Conservation (phyloP, 192 early-diverging fungal species). For the Umbelopsis vinacea region DNA sequence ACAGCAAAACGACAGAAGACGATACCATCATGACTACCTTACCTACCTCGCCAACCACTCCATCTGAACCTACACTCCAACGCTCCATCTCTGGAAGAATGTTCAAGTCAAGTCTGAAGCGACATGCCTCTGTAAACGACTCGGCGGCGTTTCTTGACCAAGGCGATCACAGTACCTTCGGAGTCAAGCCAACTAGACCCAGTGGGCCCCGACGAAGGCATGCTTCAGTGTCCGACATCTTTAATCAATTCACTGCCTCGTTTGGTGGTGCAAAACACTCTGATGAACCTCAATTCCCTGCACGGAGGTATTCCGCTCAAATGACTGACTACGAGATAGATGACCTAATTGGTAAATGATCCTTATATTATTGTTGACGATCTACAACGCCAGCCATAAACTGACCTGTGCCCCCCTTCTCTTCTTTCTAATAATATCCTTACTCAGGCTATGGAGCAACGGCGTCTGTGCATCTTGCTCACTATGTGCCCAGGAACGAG, state of each 20-base stretch:
- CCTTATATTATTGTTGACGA: slow-evolving; percentile 17
- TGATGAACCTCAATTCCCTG: not conserved
- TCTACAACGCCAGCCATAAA: not conserved
- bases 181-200: not conserved
- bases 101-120: slow-evolving; percentile 4
- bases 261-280: not conserved
- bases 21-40: slow-evolving; percentile 4
- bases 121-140: slow-evolving; percentile 9
- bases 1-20: slow-evolving; percentile 3
- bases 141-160: not conserved
- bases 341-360: slow-evolving; percentile 7
- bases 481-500: slow-evolving; percentile 20
- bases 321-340: slow-evolving; percentile 10
- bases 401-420: not conserved
- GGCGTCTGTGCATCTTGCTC: slow-evolving; percentile 32
- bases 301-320: slow-evolving; percentile 21
- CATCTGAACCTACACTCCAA: not conserved
- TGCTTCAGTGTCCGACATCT: slow-evolving; percentile 16
- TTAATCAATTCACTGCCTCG: not conserved
- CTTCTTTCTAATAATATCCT: not conserved
- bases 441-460: slow-evolving; percentile 32
- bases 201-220: not conserved
- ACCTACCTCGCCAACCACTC: not conserved
- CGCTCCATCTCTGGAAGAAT: not conserved
- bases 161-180: not conserved